A percentile compares a stretch with the other conserved stretches of the same genome.
Evolutionary conservation across 1,284 basidiomycete genomes (phyloP).

Genomic region (Chalciporus piperatoides): DNA sequence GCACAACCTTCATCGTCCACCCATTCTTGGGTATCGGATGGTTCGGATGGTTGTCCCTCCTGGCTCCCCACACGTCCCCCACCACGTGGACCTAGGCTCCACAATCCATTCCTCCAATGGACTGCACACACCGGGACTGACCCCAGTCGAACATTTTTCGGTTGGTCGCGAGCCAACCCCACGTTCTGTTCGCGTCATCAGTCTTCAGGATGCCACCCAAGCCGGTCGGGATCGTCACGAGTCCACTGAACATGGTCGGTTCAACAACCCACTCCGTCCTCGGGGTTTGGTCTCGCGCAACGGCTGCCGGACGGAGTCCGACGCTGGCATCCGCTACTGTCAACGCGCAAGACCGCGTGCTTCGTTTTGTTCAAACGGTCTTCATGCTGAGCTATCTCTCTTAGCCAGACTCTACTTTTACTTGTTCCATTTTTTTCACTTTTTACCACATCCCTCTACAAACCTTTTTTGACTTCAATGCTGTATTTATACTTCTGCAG

Average conservation of each 20-base stretch:
- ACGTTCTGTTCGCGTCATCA: conserved; percentile 74
- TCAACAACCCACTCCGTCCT: conserved; percentile 30
- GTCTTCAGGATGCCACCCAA: conserved; percentile 48
- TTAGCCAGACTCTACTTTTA: conserved; percentile 59
- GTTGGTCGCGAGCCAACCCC: conserved; percentile 72
- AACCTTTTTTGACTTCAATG: conserved; percentile 79
- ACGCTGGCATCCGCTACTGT: conserved; percentile 43
- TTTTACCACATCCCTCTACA: conserved; percentile 71
- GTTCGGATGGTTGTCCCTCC: conserved; percentile 71
- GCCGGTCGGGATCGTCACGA: conserved; percentile 40
- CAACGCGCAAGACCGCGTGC: conserved; percentile 34
- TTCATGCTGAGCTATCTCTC: conserved; percentile 59
- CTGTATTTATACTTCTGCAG: conserved; percentile 72
- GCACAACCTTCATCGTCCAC: conserved; percentile 37
- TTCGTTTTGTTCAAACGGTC: conserved; percentile 58
- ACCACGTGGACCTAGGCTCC: conserved; percentile 66
- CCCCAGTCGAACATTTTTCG: conserved; percentile 41
- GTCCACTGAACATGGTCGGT: conserved; percentile 51
- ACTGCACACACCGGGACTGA: conserved; percentile 37
- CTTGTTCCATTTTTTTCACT: conserved; percentile 58
- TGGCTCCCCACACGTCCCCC: conserved; percentile 79
- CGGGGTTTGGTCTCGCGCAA: conserved; percentile 62
- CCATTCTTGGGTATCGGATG: conserved; percentile 39
- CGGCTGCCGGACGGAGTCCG: conserved; percentile 45
- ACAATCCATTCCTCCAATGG: conserved; percentile 59